A percentile compares a stretch with the other conserved stretches of the same genome.
phyloP scores from a whole-genome alignment of 2,329 filamentous ascomycete genomes.

The Xylaria digitata region DNA sequence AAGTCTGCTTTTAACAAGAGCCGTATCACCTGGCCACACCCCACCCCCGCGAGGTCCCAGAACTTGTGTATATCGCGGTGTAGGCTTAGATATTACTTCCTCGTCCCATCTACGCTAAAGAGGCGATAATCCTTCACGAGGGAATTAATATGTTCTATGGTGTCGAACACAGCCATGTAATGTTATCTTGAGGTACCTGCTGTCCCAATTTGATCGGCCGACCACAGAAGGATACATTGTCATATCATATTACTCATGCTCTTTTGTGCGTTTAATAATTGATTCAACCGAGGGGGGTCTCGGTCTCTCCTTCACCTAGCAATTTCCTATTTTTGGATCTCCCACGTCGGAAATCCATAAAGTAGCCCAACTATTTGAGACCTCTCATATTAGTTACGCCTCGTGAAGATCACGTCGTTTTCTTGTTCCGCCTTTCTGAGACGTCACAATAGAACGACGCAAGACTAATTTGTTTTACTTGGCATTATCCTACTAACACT shows the following conservation, averaged over 20 bases:
- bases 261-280: neutral
- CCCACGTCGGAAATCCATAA: neutral
- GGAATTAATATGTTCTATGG: neutral
- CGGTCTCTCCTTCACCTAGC: neutral
- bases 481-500: neutral
- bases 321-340: neutral
- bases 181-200: neutral
- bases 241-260: neutral
- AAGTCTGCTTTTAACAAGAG: no score
- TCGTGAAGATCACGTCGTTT: neutral
- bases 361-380: neutral
- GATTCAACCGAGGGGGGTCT: neutral
- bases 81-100: no score
- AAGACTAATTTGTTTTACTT: neutral
- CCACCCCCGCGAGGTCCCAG: no score
- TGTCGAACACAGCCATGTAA: neutral
- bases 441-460: neutral
- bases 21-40: no score
- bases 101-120: no score
- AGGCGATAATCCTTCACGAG: no score
- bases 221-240: neutral
- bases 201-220: neutral
- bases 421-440: constrained; percentile 1
- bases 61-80: no score
- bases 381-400: neutral